Evolutionary conservation across 2,329 filamentous ascomycete species (phyloP), one percentile per base, ranked within the genome.

Genomic region (Botrytis fragariae): DNA sequence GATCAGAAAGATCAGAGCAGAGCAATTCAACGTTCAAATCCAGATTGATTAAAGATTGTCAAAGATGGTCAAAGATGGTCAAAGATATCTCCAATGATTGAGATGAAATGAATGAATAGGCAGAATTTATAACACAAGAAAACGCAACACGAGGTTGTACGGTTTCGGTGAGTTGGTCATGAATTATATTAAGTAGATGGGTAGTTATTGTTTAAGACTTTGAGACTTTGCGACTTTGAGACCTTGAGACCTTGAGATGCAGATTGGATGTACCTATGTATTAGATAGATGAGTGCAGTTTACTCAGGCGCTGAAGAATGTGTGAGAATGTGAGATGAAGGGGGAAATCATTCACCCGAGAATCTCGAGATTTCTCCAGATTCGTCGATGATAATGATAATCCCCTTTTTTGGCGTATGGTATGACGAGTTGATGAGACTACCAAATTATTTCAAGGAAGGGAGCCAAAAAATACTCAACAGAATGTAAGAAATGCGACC

Each of bases 241-340:
- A 9, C 20, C 4, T 22, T 48, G 44, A 48, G 44, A 51, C 48
- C 48, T 29, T 39, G 61, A 65, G 39, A 20, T 42, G 37, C 16
- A 45, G 29, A 44, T 57, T 57, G 51, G 14, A 42, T 42, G 39
- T 32, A 25, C 44, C 37, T 57, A 59, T 44, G 22, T 61, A 32
- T 61, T 29, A 37, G 25, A 16, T 18, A n/a, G 16, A 42, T n/a
- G 59, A 61, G 37, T 37, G 4, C 10, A 57, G 51, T 39, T 25
- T n/a, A 14, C n/a, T 18, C 51, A 45, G 14, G 22, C 35, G 35
- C 39, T 35, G 59, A 45, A 71, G 60, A 65, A 64, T 65, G 69
- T 63, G 44, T 29, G 69, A 71, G 59, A 71, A 54, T 65, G 69
- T 71, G 35, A 42, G 69, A 71, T 71, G 69, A 63, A 54, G 37